Evolutionary conservation across 176 grass and related monocot genomes (phyloP).

Genomic region (Typha latifolia): DNA sequence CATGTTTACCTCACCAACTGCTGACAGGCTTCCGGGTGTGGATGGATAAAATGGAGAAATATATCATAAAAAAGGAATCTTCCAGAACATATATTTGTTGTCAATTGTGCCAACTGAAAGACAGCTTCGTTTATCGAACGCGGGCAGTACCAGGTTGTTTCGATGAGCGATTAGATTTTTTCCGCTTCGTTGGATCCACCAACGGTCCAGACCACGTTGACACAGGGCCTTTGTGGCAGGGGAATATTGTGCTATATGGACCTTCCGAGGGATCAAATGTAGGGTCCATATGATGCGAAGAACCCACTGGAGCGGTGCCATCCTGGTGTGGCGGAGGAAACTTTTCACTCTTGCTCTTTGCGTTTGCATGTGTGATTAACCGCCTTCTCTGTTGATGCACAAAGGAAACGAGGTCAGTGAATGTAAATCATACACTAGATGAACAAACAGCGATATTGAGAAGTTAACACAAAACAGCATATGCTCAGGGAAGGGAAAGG

Average conservation of each 20-base stretch:
- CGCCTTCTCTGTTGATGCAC: slow-evolving; percentile 48
- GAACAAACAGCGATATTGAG: background rate
- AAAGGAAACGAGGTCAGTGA: background rate
- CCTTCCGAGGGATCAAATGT: slow-evolving; percentile 59
- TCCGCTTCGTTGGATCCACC: slow-evolving; percentile 28
- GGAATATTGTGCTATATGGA: slow-evolving; percentile 69
- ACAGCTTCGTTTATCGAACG: no score
- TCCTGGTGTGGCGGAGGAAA: slow-evolving; percentile 85
- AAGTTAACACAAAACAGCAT: background rate
- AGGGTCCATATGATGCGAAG: slow-evolving; percentile 61
- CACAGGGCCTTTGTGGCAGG: slow-evolving; percentile 47
- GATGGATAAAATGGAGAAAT: no score
- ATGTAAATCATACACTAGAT: background rate
- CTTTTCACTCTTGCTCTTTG: slow-evolving; percentile 83
- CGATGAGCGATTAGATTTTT: no score
- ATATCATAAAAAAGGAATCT: no score
- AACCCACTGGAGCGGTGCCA: slow-evolving; percentile 51
- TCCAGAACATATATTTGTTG: no score
- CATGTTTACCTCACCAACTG: no score
- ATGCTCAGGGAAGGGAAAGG: background rate
- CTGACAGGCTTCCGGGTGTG: no score
- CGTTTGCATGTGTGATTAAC: slow-evolving; percentile 49
- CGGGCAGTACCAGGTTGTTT: no score
- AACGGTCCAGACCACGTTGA: slow-evolving; percentile 73
- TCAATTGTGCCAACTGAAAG: no score